Conservation (phyloP, 2,329 filamentous ascomycete genomes). For the Colletotrichum spinosum region DNA sequence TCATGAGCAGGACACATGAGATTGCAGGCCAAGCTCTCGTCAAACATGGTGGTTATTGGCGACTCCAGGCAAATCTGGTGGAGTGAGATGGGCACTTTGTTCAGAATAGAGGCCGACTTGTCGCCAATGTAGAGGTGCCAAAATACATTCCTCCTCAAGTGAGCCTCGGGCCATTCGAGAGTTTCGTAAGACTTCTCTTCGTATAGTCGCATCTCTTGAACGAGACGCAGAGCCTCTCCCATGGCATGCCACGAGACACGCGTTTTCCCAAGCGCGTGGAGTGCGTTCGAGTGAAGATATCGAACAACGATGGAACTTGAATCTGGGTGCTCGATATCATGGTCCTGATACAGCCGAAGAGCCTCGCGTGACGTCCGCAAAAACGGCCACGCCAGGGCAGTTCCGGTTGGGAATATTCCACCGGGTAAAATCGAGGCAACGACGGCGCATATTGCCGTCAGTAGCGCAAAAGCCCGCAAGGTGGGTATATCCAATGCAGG, state of each 20-base stretch:
- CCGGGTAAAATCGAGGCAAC: conserved; percentile 55
- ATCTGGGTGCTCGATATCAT: conserved; percentile 54
- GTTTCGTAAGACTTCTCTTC: conserved; percentile 52
- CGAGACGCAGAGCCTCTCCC: conserved; percentile 55
- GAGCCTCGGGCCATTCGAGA: conserved; percentile 50
- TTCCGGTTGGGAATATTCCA: conserved; percentile 53
- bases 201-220: conserved; percentile 56
- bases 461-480: conserved; percentile 49
- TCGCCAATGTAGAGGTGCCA: conserved; percentile 56
- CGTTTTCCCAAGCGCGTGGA: conserved; percentile 56
- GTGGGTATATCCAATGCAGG: neutral
- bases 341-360: conserved; percentile 52
- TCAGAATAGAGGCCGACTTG: conserved; percentile 53
- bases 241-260: conserved; percentile 59
- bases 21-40: neutral
- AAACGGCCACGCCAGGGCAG: conserved; percentile 50
- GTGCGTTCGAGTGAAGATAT: conserved; percentile 58
- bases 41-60: conserved; percentile 48
- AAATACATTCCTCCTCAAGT: conserved; percentile 49
- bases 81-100: conserved; percentile 56
- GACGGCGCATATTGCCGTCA: conserved; percentile 58
- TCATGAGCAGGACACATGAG: conserved; percentile 4
- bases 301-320: conserved; percentile 56
- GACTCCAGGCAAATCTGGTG: conserved; percentile 56
- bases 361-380: conserved; percentile 53